Evolutionary conservation across 1,284 basidiomycete species (phyloP).

Genomic region (Wallemia hederae): DNA sequence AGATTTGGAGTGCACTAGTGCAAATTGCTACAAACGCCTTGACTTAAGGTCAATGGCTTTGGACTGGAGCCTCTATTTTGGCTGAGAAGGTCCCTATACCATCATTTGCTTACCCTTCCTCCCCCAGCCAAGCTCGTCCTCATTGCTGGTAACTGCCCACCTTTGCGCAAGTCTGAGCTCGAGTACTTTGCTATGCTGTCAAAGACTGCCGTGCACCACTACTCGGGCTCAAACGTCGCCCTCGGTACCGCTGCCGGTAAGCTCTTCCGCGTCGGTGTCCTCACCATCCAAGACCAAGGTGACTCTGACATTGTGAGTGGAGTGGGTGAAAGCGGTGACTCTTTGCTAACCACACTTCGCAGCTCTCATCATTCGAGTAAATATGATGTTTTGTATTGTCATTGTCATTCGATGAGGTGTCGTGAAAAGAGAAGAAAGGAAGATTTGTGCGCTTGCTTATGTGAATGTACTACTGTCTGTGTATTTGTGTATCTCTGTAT

Average conservation of each 20-base stretch:
- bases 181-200: constrained; percentile 99
- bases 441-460: no score
- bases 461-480: no score
- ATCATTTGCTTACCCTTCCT: constrained; percentile 25
- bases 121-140: constrained; percentile 77
- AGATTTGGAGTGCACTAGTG: no score
- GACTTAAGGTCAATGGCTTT: constrained; percentile 18
- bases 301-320: constrained; percentile 58
- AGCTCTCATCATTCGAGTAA: not conserved
- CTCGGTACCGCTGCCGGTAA: constrained; percentile 97
- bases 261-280: constrained; percentile 97
- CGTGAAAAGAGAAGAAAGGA: no score
- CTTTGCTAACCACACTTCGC: not conserved
- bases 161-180: constrained; percentile 93
- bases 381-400: not conserved
- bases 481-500: not conserved
- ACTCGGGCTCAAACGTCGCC: constrained; percentile 82
- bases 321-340: not conserved
- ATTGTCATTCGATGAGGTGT: no score
- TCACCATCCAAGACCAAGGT: constrained; percentile 88
- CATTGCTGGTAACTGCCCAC: constrained; percentile 97
- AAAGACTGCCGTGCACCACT: constrained; percentile 92
- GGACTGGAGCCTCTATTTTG: constrained; percentile 56
- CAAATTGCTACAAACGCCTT: constrained; percentile 17
- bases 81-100: constrained; percentile 98